A percentile compares a stretch with the other conserved stretches of the same genome.
Conservation (phyloP, 441 rosid genomes). For the Flueggea neowawraea region DNA sequence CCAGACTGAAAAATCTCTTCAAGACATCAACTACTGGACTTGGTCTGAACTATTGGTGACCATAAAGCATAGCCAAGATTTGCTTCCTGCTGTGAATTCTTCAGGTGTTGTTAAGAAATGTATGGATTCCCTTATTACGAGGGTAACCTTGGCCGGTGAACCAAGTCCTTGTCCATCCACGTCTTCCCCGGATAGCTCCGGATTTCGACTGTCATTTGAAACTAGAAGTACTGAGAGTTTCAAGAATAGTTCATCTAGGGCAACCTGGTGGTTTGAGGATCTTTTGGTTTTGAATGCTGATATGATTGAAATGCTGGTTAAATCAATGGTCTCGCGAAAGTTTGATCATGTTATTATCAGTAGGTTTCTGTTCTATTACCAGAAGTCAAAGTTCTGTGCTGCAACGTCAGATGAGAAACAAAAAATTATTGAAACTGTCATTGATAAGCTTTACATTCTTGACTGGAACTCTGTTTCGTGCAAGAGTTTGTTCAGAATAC, state of each 20-base stretch:
- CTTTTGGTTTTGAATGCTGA: slow-evolving; percentile 33
- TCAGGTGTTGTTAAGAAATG: slow-evolving; percentile 32
- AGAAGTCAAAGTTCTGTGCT: slow-evolving; percentile 45
- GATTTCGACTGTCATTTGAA: slow-evolving; percentile 66
- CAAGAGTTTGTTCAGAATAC: slow-evolving; percentile 65
- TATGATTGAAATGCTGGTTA: slow-evolving; percentile 39
- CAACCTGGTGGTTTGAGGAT: slow-evolving; percentile 87
- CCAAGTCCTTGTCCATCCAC: slow-evolving; percentile 64
- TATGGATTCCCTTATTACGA: slow-evolving; percentile 54
- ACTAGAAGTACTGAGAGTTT: slow-evolving; percentile 79
- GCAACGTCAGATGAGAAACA: slow-evolving; percentile 43
- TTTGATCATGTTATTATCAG: slow-evolving; percentile 47
- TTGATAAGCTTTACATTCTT: slow-evolving; percentile 46
- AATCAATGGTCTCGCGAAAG: slow-evolving; percentile 49
- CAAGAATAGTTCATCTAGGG: slow-evolving; percentile 40
- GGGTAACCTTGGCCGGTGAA: slow-evolving; percentile 47
- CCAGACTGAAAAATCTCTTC: slow-evolving; percentile 57
- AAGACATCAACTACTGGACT: slow-evolving; percentile 58
- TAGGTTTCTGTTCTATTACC: slow-evolving; percentile 73
- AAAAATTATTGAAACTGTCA: slow-evolving; percentile 40
- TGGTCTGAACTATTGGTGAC: slow-evolving; percentile 73
- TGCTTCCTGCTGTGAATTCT: slow-evolving; percentile 27
- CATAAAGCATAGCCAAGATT: slow-evolving; percentile 62
- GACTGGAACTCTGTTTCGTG: slow-evolving; percentile 49
- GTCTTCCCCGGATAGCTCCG: slow-evolving; percentile 68